A percentile compares a stretch with the other conserved stretches of the same genome.
Evolutionary conservation across 257 asterid genomes (phyloP).

Genomic region (Salvia miltiorrhiza): DNA sequence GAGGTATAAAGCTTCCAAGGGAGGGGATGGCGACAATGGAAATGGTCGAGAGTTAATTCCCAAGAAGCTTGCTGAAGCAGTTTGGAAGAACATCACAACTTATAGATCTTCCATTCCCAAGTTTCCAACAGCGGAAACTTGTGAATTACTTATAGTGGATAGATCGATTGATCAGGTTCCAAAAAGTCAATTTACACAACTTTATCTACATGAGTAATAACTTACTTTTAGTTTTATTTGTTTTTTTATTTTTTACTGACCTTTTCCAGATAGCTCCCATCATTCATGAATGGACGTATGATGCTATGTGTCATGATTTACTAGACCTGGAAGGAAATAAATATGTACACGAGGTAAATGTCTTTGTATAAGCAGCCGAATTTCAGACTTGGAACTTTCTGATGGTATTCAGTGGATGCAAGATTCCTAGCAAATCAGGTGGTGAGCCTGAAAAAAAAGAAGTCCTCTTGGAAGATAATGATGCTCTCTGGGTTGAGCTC

Average conservation of each 20-base stretch:
- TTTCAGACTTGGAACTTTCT: slow-evolving; percentile 23
- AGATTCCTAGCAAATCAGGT: slow-evolving; percentile 86
- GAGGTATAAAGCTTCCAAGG: slow-evolving; percentile 67
- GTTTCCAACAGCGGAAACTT: slow-evolving; percentile 80
- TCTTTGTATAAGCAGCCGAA: slow-evolving; percentile 18
- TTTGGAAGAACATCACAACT: slow-evolving; percentile 63
- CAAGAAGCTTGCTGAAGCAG: slow-evolving; percentile 69
- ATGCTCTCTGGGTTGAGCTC: slow-evolving; percentile 95
- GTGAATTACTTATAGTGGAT: slow-evolving; percentile 89
- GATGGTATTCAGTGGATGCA: slow-evolving; percentile 27
- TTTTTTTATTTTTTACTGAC: background rate
- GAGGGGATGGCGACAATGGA: slow-evolving; percentile 34
- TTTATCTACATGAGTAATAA: background rate
- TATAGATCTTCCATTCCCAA: slow-evolving; percentile 73
- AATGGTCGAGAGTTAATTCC: slow-evolving; percentile 62
- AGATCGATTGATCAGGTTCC: slow-evolving; percentile 91
- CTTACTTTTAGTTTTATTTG: background rate
- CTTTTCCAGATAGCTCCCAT: slow-evolving; percentile 79
- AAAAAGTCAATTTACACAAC: background rate
- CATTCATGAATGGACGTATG: slow-evolving; percentile 98
- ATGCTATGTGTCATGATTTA: slow-evolving; percentile 96
- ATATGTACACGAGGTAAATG: slow-evolving; percentile 74
- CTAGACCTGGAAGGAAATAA: slow-evolving; percentile 91
- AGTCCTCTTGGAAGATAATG: slow-evolving; percentile 86
- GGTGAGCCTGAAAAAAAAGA: slow-evolving; percentile 80